These are phyloP conservation scores for Leccinum subtestaceum DNA, from an alignment of 768 basidiomycete species.

Conservation along the genomic window DNA sequence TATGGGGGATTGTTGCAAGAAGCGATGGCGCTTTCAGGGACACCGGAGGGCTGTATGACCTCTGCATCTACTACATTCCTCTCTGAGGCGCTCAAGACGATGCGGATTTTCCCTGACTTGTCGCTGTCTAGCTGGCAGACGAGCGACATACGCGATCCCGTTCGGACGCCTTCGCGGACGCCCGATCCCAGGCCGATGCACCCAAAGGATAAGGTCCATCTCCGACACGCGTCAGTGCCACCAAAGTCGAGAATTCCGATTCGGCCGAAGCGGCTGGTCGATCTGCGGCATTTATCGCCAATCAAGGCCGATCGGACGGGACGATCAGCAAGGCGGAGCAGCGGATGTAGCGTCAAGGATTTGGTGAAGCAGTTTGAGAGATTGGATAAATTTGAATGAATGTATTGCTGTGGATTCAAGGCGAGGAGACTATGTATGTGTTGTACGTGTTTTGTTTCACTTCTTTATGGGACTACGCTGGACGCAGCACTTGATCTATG, in stretches of 20 bases:
- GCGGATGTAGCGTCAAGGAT: conserved; percentile 71
- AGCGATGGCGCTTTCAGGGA: conserved; percentile 25
- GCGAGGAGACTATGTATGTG: background rate
- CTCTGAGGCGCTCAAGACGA: conserved; percentile 35
- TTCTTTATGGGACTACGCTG: conserved; percentile 16
- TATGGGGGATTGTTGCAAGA: conserved; percentile 47
- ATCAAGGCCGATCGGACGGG: conserved; percentile 37
- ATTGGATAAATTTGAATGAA: conserved; percentile 14
- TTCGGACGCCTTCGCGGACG: conserved; percentile 57
- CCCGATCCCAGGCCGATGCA: conserved; percentile 43
- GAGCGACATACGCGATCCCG: conserved; percentile 43
- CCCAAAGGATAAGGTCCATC: conserved; percentile 64
- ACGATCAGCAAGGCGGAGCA: conserved; percentile 50
- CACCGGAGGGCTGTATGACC: conserved; percentile 16
- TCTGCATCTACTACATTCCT: conserved; percentile 13
- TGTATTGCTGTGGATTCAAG: background rate
- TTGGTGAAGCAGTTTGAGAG: conserved; percentile 62
- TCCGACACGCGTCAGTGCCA: conserved; percentile 51
- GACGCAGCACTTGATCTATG: conserved; percentile 6
- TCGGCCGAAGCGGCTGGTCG: conserved; percentile 49
- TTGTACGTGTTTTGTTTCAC: conserved; percentile 4
- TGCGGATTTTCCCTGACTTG: conserved; percentile 43
- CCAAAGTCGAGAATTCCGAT: conserved; percentile 41
- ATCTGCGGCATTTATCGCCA: conserved; percentile 44
- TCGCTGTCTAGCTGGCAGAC: conserved; percentile 34